phyloP scores from a whole-genome alignment of 148 eudicot genomes.

The Rheum nobile region DNA sequence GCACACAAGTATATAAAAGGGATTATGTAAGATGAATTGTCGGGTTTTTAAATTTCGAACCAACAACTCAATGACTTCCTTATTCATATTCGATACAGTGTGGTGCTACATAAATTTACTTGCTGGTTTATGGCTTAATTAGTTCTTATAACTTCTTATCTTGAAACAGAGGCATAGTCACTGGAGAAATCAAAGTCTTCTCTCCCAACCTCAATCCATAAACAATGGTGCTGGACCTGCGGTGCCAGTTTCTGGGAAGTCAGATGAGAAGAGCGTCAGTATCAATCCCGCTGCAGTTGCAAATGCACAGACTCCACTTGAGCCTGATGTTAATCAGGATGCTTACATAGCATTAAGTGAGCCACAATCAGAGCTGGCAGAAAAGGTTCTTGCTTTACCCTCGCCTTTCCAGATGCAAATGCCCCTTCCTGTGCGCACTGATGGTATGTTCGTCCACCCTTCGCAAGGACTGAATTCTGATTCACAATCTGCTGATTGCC shows the following conservation, averaged over 20 bases:
- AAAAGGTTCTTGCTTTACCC: constrained; percentile 26
- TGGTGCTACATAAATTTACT: not conserved
- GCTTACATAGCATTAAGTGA: constrained; percentile 31
- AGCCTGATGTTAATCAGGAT: constrained; percentile 30
- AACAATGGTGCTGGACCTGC: constrained; percentile 38
- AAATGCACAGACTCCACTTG: constrained; percentile 33
- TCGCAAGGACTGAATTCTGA: constrained; percentile 32
- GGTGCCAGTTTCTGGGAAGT: constrained; percentile 36
- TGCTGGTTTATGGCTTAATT: not conserved
- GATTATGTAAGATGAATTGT: too few species aligned
- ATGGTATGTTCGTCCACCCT: constrained; percentile 31
- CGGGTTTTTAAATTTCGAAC: too few species aligned
- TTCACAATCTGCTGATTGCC: constrained; percentile 29
- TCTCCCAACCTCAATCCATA: constrained; percentile 40
- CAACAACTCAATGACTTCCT: not conserved
- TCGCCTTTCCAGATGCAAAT: constrained; percentile 31
- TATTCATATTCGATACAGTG: not conserved
- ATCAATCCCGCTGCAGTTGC: constrained; percentile 30
- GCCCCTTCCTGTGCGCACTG: constrained; percentile 26
- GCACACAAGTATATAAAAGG: not conserved
- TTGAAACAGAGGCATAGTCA: constrained; percentile 68
- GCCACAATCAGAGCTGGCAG: constrained; percentile 29
- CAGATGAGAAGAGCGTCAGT: constrained; percentile 44
- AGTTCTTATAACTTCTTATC: not conserved
- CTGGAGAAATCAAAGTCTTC: constrained; percentile 60